These are phyloP conservation scores for Hygrocybe punicea DNA, from an alignment of 768 basidiomycete genomes.

Conservation along the genomic window DNA sequence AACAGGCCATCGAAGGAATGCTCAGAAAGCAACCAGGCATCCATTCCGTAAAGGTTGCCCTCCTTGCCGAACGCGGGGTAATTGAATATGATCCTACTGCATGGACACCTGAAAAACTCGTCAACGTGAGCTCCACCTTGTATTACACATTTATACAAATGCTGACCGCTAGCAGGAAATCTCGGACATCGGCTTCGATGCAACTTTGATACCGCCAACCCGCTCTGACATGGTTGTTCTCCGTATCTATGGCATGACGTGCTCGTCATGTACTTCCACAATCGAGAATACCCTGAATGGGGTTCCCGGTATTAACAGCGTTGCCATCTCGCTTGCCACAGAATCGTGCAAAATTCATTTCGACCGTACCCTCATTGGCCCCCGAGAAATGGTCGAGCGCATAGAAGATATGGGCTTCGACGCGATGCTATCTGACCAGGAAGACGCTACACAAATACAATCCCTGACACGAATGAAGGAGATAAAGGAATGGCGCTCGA, in stretches of 20 bases:
- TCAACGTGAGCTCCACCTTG: constrained; percentile 50
- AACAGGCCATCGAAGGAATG: constrained; percentile 82
- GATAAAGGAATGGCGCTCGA: constrained; percentile 81
- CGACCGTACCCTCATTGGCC: constrained; percentile 67
- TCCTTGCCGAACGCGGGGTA: constrained; percentile 91
- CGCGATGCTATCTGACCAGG: constrained; percentile 76
- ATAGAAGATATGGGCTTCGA: constrained; percentile 90
- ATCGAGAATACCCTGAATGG: constrained; percentile 67
- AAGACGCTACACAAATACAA: constrained; percentile 78
- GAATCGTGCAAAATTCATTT: constrained; percentile 74
- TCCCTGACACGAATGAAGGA: constrained; percentile 89
- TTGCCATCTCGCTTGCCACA: constrained; percentile 71
- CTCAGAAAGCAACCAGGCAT: constrained; percentile 86
- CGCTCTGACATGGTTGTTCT: constrained; percentile 68
- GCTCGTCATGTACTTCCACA: constrained; percentile 73
- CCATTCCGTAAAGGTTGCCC: constrained; percentile 84
- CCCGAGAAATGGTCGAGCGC: constrained; percentile 84
- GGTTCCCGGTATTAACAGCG: constrained; percentile 70
- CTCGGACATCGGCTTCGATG: constrained; percentile 89
- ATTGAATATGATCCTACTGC: constrained; percentile 79
- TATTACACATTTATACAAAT: constrained; percentile 10
- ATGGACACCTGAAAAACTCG: constrained; percentile 82
- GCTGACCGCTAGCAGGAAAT: constrained; percentile 62
- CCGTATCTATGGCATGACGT: constrained; percentile 90
- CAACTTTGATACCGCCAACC: constrained; percentile 64